Percentiles rank a stretch among this genome's conserved stretches.
phyloP scores from a whole-genome alignment of 495 filamentous ascomycete species.

The Bacidia rubella region DNA sequence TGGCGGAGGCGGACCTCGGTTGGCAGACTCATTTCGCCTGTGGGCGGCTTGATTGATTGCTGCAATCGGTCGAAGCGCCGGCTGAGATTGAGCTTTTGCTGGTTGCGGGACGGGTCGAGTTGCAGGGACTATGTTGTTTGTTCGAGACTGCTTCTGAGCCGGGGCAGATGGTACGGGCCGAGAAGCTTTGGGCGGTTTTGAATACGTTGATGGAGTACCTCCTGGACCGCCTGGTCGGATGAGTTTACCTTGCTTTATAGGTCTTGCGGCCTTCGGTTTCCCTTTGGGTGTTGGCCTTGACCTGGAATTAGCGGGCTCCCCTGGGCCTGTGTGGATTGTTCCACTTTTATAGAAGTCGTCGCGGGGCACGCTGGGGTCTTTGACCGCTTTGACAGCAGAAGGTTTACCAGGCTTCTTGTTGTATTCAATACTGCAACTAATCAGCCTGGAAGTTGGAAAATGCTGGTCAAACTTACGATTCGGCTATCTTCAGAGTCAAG shows the following conservation, averaged over 20 bases:
- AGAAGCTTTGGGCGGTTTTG: conserved; percentile 39
- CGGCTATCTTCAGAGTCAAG: conserved; percentile 66
- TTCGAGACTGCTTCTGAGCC: conserved; percentile 19
- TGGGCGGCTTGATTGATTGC: conserved; percentile 34
- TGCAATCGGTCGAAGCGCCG: conserved; percentile 35
- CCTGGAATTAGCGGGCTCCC: conserved; percentile 70
- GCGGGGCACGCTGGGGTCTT: conserved; percentile 57
- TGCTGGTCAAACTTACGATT: conserved; percentile 36
- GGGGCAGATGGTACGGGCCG: conserved; percentile 24
- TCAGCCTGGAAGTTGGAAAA: conserved; percentile 17
- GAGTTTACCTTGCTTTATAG: conserved; percentile 58
- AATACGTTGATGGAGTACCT: conserved; percentile 60
- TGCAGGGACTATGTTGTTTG: conserved; percentile 25
- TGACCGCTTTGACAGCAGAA: conserved; percentile 71
- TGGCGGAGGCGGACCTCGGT: conserved; percentile 51
- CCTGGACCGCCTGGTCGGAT: conserved; percentile 80
- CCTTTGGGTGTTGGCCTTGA: conserved; percentile 75
- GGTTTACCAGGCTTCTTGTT: conserved; percentile 97
- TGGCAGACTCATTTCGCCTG: conserved; percentile 36
- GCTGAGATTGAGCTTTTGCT: conserved; percentile 26
- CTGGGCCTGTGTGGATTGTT: conserved; percentile 71
- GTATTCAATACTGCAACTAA: conserved; percentile 60
- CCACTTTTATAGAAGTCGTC: conserved; percentile 89
- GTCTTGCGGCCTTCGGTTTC: conserved; percentile 31
- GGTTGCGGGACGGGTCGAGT: conserved; percentile 29